Evolutionary conservation across 2,329 filamentous ascomycete species (phyloP).

Genomic region (Phaeosphaeria sp.): DNA sequence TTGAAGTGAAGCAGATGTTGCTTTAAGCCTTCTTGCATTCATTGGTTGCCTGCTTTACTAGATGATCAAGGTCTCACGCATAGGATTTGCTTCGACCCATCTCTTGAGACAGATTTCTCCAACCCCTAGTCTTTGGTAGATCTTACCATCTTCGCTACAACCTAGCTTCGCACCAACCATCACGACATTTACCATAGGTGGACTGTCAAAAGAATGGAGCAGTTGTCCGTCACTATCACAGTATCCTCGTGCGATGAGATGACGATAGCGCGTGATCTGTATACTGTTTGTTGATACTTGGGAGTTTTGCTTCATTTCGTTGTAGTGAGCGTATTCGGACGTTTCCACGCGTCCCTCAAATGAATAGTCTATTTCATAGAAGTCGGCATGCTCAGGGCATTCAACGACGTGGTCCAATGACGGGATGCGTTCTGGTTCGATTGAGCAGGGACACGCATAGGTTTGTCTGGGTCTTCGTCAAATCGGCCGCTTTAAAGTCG

Average conservation of each 20-base stretch:
- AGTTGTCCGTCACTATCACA: neutral
- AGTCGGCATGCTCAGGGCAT: neutral
- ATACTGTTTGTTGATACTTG: neutral
- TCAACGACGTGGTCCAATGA: neutral
- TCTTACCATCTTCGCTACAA: neutral
- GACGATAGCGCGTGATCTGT: neutral
- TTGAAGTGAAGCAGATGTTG: conserved; percentile 11
- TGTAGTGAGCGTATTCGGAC: neutral
- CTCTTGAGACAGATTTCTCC: neutral
- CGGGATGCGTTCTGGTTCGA: neutral
- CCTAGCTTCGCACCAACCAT: neutral
- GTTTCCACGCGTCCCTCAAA: neutral
- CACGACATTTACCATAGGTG: neutral
- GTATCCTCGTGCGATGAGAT: neutral
- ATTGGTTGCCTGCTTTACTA: neutral
- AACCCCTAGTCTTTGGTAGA: neutral
- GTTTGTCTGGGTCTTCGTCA: neutral
- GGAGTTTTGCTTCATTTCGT: neutral
- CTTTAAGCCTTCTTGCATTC: too few relatives aligned
- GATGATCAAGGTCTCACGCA: neutral
- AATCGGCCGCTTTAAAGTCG: neutral
- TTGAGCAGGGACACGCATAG: neutral
- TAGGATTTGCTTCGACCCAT: neutral
- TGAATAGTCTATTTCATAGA: neutral
- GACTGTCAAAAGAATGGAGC: neutral